Percentiles rank a stretch among this genome's conserved stretches.
Evolutionary conservation across 345 rosid genomes (phyloP).

Genomic region (Adansonia digitata): DNA sequence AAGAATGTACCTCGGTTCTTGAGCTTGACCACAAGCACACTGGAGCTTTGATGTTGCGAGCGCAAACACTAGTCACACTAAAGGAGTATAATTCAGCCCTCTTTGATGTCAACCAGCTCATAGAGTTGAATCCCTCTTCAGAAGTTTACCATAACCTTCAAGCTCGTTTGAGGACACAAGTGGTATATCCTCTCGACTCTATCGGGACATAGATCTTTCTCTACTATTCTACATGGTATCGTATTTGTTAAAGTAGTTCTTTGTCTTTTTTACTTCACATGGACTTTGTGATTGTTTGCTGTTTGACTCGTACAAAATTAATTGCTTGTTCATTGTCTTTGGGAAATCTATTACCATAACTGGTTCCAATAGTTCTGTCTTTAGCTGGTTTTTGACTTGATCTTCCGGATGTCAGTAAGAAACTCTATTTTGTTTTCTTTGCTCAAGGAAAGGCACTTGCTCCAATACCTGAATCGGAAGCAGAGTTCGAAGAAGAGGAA

Average conservation of each 20-base stretch:
- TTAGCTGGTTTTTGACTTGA: neutral
- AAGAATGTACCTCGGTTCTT: constrained; percentile 87
- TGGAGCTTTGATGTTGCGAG: constrained; percentile 90
- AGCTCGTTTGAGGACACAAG: constrained; percentile 78
- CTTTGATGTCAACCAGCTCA: constrained; percentile 80
- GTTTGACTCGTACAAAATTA: constrained; percentile 2
- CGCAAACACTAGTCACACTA: constrained; percentile 82
- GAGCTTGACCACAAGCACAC: constrained; percentile 84
- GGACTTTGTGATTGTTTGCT: neutral
- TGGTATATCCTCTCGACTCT: constrained; percentile 43
- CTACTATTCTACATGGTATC: too few species aligned
- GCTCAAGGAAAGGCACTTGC: constrained; percentile 91
- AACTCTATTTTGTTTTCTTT: constrained; percentile 25
- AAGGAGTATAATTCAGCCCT: constrained; percentile 83
- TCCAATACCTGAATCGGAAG: constrained; percentile 90
- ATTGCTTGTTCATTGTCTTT: neutral
- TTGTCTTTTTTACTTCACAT: neutral
- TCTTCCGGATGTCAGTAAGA: constrained; percentile 15
- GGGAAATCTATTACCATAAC: neutral
- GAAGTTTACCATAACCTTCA: constrained; percentile 81
- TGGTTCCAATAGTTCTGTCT: neutral
- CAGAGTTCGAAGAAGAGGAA: constrained; percentile 75
- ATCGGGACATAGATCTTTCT: too few species aligned
- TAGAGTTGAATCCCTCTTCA: constrained; percentile 75
- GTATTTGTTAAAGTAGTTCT: neutral